Evolutionary conservation across 306 rosid species (phyloP).

Genomic region (Castanospermum australe): DNA sequence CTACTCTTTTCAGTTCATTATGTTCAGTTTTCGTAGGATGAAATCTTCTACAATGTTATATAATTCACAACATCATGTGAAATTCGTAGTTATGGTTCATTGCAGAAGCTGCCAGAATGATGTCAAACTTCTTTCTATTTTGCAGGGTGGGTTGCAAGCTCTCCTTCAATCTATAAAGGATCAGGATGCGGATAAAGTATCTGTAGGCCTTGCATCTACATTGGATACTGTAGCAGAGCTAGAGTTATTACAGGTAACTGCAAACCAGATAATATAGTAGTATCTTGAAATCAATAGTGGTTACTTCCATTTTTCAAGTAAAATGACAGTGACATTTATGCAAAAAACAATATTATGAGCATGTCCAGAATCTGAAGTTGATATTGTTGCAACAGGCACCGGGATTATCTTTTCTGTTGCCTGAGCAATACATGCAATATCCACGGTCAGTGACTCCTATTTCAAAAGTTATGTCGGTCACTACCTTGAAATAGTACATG

Average conservation of each 20-base stretch:
- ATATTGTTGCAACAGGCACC: constrained; percentile 70
- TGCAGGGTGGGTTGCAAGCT: constrained; percentile 77
- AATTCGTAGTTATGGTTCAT: constrained; percentile 22
- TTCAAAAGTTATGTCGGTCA: neutral
- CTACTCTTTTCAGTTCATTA: constrained; percentile 1
- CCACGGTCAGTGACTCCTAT: constrained; percentile 63
- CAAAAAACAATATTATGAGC: neutral
- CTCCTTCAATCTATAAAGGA: constrained; percentile 71
- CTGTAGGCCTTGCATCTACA: constrained; percentile 70
- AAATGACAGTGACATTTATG: constrained; percentile 11
- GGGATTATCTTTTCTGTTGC: constrained; percentile 89
- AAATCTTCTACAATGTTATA: neutral
- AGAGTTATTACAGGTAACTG: constrained; percentile 75
- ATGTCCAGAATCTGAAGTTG: constrained; percentile 31
- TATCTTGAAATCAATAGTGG: neutral
- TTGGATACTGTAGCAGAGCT: constrained; percentile 85
- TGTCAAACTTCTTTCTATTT: constrained; percentile 32
- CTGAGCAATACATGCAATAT: constrained; percentile 63
- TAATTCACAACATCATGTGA: constrained; percentile 9
- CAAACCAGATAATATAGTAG: constrained; percentile 1
- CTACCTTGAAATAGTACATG: constrained; percentile 1
- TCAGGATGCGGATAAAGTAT: constrained; percentile 83
- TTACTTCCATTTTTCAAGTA: constrained; percentile 1
- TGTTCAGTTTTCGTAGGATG: neutral
- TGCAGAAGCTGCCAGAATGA: constrained; percentile 29